These are phyloP conservation scores for Truncatella angustata DNA, from an alignment of 2,329 filamentous ascomycete species.

Conservation along the genomic window DNA sequence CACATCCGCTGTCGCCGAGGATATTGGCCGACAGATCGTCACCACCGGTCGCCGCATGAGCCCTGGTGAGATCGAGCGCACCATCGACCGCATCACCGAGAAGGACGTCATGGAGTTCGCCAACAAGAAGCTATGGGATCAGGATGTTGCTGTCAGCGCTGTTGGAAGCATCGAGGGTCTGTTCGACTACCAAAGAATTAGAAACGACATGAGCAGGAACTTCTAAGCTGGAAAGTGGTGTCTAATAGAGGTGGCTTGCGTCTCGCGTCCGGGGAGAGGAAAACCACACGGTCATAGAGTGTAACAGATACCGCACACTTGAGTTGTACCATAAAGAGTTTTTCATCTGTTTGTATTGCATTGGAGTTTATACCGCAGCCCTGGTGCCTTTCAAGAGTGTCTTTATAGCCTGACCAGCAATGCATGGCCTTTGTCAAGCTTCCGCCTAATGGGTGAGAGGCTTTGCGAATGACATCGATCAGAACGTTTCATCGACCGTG, in stretches of 20 bases:
- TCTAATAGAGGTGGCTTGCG: constrained; percentile 27
- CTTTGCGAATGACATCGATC: too few relatives aligned
- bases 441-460: too few relatives aligned
- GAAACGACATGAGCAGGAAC: constrained; percentile 87
- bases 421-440: neutral
- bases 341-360: constrained; percentile 26
- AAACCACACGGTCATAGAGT: constrained; percentile 49
- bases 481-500: too few relatives aligned
- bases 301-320: constrained; percentile 54
- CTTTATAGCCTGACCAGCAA: too few relatives aligned
- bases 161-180: constrained; percentile 89
- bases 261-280: constrained; percentile 23
- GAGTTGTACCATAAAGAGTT: constrained; percentile 53
- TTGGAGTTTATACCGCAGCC: too few relatives aligned
- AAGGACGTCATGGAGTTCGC: constrained; percentile 98
- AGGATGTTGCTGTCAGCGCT: constrained; percentile 90
- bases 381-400: too few relatives aligned
- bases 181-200: constrained; percentile 74
- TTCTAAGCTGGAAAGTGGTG: constrained; percentile 38
- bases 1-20: constrained; percentile 95
- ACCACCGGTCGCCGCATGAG: constrained; percentile 91
- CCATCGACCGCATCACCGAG: constrained; percentile 84
- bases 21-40: constrained; percentile 97
- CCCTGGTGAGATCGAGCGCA: constrained; percentile 91
- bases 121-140: constrained; percentile 93